These are phyloP conservation scores for Groenewaldozyma auringiensis DNA, from an alignment of 1,139 yeast species.

Conservation along the genomic window DNA sequence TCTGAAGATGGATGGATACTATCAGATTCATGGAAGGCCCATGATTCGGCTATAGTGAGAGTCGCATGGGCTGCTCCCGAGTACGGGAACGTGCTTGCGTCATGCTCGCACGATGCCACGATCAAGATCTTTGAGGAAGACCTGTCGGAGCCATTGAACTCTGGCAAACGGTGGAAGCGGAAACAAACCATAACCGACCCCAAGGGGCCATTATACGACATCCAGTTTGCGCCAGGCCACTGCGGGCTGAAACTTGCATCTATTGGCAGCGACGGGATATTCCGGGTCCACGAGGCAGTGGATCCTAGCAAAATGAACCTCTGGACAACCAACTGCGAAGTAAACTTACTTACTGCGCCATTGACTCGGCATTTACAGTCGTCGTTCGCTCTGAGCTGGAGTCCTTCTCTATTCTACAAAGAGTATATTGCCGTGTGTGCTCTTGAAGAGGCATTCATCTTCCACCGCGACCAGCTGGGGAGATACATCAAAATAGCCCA, in stretches of 20 bases:
- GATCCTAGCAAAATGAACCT: slow-evolving; percentile 79
- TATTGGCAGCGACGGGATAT: slow-evolving; percentile 82
- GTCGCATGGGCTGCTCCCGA: slow-evolving; percentile 94
- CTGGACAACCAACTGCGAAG: slow-evolving; percentile 74
- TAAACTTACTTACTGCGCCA: slow-evolving; percentile 48
- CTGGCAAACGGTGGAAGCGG: slow-evolving; percentile 76
- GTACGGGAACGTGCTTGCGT: slow-evolving; percentile 77
- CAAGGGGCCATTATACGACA: slow-evolving; percentile 83
- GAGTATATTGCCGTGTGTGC: slow-evolving; percentile 85
- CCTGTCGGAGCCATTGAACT: slow-evolving; percentile 63
- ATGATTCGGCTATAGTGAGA: slow-evolving; percentile 77
- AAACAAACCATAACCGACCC: slow-evolving; percentile 74
- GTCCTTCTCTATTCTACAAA: slow-evolving; percentile 75
- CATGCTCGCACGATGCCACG: slow-evolving; percentile 85
- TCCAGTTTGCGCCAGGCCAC: slow-evolving; percentile 82
- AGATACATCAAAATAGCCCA: slow-evolving; percentile 39
- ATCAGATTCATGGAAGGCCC: slow-evolving; percentile 91
- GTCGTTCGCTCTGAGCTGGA: slow-evolving; percentile 86
- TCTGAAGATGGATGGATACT: slow-evolving; percentile 62
- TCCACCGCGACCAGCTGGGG: slow-evolving; percentile 45
- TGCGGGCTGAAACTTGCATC: slow-evolving; percentile 77
- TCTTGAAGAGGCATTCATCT: slow-evolving; percentile 76
- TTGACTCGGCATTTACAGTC: slow-evolving; percentile 82
- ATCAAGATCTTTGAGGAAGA: slow-evolving; percentile 89
- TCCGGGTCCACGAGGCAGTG: slow-evolving; percentile 78